Evolutionary conservation across 495 filamentous ascomycete genomes (phyloP).

Genomic region (Neurospora sp.): DNA sequence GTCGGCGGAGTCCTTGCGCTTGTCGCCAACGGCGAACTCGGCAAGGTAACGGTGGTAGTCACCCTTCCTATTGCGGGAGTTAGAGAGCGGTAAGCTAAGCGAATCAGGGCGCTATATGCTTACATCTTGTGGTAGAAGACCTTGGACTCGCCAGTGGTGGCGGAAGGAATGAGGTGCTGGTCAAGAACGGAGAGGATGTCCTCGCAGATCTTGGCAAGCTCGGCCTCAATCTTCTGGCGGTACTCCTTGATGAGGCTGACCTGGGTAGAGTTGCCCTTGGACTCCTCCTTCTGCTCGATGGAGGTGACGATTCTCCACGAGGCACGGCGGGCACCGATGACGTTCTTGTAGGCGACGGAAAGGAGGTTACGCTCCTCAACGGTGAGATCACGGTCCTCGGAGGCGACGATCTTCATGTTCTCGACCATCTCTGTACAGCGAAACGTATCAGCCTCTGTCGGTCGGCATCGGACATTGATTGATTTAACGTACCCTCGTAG

Average conservation of each 20-base stretch:
- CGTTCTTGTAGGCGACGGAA: constrained; percentile 99
- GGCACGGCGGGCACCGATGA: constrained; percentile 95
- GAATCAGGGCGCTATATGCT: constrained; percentile 18
- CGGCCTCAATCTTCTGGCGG: constrained; percentile 97
- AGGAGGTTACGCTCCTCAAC: constrained; percentile 99
- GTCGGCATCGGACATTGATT: background rate
- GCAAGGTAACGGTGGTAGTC: constrained; percentile 99
- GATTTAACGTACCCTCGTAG: constrained; percentile 77
- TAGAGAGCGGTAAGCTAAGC: constrained; percentile 11
- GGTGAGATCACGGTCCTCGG: constrained; percentile 91
- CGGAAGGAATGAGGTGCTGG: constrained; percentile 91
- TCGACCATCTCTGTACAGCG: constrained; percentile 86
- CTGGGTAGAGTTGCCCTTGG: constrained; percentile 94
- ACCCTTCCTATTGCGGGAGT: constrained; percentile 69
- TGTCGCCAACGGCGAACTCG: constrained; percentile 95
- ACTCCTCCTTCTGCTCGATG: constrained; percentile 99
- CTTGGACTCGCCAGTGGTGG: constrained; percentile 95
- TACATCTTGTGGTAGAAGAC: constrained; percentile 99
- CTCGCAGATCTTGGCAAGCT: constrained; percentile 98
- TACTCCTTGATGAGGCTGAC: constrained; percentile 97
- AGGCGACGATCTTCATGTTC: constrained; percentile 99
- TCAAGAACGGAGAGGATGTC: constrained; percentile 97
- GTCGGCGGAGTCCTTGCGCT: constrained; percentile 93
- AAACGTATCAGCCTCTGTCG: constrained; percentile 13
- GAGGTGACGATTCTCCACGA: constrained; percentile 99